Evolutionary conservation across 306 rosid genomes (phyloP), one percentile per base, ranked within the genome.

Genomic region (Cucumis melo): DNA sequence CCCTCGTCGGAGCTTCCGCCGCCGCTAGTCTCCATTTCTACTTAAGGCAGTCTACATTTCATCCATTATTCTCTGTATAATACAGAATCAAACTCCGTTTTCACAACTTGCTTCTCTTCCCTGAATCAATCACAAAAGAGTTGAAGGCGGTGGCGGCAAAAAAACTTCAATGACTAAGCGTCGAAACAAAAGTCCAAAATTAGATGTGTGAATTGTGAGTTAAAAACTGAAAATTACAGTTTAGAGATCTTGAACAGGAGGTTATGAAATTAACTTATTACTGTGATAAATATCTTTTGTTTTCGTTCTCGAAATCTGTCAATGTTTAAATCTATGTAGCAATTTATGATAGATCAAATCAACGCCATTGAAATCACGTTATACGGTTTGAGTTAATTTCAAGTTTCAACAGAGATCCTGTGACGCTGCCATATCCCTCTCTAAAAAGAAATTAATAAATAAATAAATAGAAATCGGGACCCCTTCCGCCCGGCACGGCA

Each of bases 401-500:
- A 64, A 17, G 46, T 19, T 64, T 64, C 73, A 66, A 41, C 73
- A 66, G 19, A 20, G 73, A 66, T 66, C 32, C 34, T 41, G 32
- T 66, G 71, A 14, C 48, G 71, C 71, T 36, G 71, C 71, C 44
- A 38, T 19, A 64, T 7, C 24, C 50, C 27, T 65, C 6, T 3
- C 27, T 44, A 23, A 21, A 48, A 48, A 32, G 36, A 46, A 72
- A 50, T 48, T 21, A 50, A 71, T 72, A 1, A 46, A 71, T 46
- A 50, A 71, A 72, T 15, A 48, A 16, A 51, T 51, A 46, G 14
- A 12, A 46, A 46, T 24, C 16, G 8, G 44, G 44, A 27, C 60
- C 76, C 73, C 76, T 27, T 48, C 38, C 75, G 15, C 75, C 75
- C 41, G 75, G 75, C 58, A 71, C 75, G 58, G 41, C 75, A 29